A percentile compares a stretch with the other conserved stretches of the same genome.
phyloP scores from a whole-genome alignment of 768 basidiomycete species.

The Hemileccinum rubropunctum region DNA sequence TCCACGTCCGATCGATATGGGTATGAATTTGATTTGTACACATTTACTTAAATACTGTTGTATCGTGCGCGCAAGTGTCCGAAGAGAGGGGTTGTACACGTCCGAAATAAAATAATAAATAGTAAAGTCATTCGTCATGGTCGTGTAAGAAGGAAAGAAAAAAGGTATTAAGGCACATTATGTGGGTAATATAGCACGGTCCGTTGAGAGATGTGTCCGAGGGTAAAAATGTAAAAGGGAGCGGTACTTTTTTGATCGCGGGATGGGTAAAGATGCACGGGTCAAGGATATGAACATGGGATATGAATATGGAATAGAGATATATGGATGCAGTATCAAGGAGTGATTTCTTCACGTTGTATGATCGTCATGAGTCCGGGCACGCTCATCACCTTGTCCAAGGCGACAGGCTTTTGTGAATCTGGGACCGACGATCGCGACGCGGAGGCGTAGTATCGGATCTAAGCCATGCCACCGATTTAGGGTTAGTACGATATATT shows the following conservation, averaged over 20 bases:
- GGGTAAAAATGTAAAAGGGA: background rate
- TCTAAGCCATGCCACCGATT: conserved; percentile 35
- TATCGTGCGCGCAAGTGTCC: no score
- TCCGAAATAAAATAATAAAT: no score
- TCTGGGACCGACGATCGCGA: conserved; percentile 51
- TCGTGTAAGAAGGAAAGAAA: no score
- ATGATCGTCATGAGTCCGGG: conserved; percentile 78
- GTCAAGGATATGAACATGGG: background rate
- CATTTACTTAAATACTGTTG: no score
- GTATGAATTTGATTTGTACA: no score
- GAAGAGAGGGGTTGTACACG: no score
- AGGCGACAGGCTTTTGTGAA: conserved; percentile 58
- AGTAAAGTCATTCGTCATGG: no score
- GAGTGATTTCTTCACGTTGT: conserved; percentile 35
- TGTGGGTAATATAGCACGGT: no score
- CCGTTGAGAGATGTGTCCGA: background rate
- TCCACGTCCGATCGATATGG: no score
- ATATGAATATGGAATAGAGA: background rate
- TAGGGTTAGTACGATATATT: background rate
- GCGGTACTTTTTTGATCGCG: background rate
- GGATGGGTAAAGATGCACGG: background rate
- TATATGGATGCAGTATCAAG: conserved; percentile 3
- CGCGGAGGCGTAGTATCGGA: conserved; percentile 60
- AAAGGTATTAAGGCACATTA: no score
- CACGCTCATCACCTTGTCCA: conserved; percentile 58